These are phyloP conservation scores for Jamesozyma jinghongensis DNA, from an alignment of 805 yeast species.

Conservation along the genomic window DNA sequence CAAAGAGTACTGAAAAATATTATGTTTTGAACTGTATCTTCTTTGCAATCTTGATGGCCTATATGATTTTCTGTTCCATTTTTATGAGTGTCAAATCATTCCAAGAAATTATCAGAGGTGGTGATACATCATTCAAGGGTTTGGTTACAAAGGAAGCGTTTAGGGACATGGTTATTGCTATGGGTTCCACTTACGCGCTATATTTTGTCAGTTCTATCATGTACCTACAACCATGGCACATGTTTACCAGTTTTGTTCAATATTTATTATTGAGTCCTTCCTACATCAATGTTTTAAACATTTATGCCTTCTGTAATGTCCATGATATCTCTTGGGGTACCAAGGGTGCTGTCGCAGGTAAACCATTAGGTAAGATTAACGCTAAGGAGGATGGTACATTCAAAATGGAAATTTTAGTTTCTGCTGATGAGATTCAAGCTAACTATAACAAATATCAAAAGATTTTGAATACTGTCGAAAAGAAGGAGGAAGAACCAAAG, in stretches of 20 bases:
- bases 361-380: constrained; percentile 80
- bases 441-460: constrained; percentile 59
- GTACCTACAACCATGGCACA: constrained; percentile 86
- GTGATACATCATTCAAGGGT: constrained; percentile 32
- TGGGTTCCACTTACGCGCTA: constrained; percentile 72
- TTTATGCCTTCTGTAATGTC: constrained; percentile 91
- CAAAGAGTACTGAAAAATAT: constrained; percentile 76
- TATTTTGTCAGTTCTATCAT: constrained; percentile 71
- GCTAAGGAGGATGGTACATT: constrained; percentile 55
- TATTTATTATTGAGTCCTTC: constrained; percentile 80
- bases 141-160: constrained; percentile 62
- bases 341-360: constrained; percentile 58
- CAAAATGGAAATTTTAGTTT: constrained; percentile 67
- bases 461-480: constrained; percentile 38
- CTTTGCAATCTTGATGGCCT: constrained; percentile 82
- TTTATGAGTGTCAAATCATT: constrained; percentile 70
- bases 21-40: constrained; percentile 66
- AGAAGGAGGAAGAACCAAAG: constrained; percentile 28
- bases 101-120: constrained; percentile 34
- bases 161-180: constrained; percentile 79
- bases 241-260: constrained; percentile 80
- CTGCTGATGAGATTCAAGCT: constrained; percentile 65
- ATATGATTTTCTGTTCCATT: constrained; percentile 81
- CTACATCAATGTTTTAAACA: constrained; percentile 82
- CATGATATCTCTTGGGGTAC: constrained; percentile 99